Percentiles rank a stretch among this genome's conserved stretches.
phyloP scores from a whole-genome alignment of 2,329 filamentous ascomycete genomes.

The Aspergillus texensis region DNA sequence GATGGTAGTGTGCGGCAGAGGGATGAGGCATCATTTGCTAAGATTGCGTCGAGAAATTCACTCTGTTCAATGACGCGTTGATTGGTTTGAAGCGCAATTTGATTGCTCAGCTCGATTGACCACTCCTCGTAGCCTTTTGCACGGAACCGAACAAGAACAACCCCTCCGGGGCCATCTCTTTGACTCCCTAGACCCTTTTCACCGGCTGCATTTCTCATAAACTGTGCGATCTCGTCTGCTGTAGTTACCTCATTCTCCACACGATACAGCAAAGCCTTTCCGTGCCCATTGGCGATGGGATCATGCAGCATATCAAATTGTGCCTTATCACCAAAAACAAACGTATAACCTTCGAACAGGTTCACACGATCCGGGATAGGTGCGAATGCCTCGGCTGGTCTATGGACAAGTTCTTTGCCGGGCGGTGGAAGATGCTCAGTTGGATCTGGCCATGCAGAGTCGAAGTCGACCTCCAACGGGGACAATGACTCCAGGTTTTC shows the following conservation, averaged over 20 bases:
- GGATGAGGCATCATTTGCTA: constrained; percentile 74
- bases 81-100: constrained; percentile 71
- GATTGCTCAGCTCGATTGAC: constrained; percentile 69
- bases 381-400: constrained; percentile 68
- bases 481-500: constrained; percentile 56
- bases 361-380: constrained; percentile 68
- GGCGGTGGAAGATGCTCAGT: constrained; percentile 71
- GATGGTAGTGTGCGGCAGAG: constrained; percentile 66
- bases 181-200: constrained; percentile 69
- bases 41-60: constrained; percentile 87
- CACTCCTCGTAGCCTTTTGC: constrained; percentile 63
- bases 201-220: constrained; percentile 73
- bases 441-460: constrained; percentile 75
- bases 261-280: constrained; percentile 74
- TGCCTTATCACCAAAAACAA: constrained; percentile 76
- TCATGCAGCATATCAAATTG: constrained; percentile 77
- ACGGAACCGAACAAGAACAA: constrained; percentile 76
- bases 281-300: constrained; percentile 75
- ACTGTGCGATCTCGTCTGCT: constrained; percentile 75
- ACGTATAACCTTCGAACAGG: constrained; percentile 84
- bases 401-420: constrained; percentile 73
- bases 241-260: constrained; percentile 65
- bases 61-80: constrained; percentile 85
- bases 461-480: constrained; percentile 77
- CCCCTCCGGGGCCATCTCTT: constrained; percentile 65